Base-by-base conservation (phyloP, 192 early-diverging fungal species). In the Radiomyces spectabilis region DNA sequence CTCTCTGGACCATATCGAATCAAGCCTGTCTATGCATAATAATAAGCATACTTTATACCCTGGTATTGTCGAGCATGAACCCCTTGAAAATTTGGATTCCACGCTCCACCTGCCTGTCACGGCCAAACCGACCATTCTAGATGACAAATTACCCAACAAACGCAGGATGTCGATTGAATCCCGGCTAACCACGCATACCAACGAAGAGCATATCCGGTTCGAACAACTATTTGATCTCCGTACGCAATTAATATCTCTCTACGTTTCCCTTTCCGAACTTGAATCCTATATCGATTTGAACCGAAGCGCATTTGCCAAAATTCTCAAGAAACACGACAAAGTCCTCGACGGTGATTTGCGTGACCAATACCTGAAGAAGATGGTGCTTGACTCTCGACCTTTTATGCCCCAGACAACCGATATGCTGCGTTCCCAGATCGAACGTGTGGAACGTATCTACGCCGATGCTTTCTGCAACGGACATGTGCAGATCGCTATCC, bases 311-410 rank as follows among this genome's bases (percentile, higher is more conserved):
- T 93, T 95, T 66, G 67, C 75, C 71, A 95, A 95, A 71, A 91
- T 93, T 64, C 70, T 93, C 25, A 95, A 95, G 71, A 95, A 95
- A 75, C 93, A 87, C 61, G 93, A 95, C 72, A 95, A 95, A 63
- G 83, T 95, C 4, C 85, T 86, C 9, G 71, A 75, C 5, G 78
- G 74, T 31, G 50, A 57, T 8, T 64, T 72, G 4, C 57, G 66
- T 33, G 24, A 51, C 15, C 45, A 52, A 13, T 77, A 77, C 47
- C 60, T 77, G 46, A 61, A 63, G 27, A 68, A 69, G 41, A 66
- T 72, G 34, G 81, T 89, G 0, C 73, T 84, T 37, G 46, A 62
- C 2, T 66, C 78, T 1, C 63, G 72, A 6, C 75, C 82, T 7
- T 89, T 83, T 63, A 69, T 72, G 37, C 41, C 71, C 12, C 63